These are phyloP conservation scores for Ligustrum vulgare DNA, from an alignment of 257 asterid genomes.

Conservation along the genomic window DNA sequence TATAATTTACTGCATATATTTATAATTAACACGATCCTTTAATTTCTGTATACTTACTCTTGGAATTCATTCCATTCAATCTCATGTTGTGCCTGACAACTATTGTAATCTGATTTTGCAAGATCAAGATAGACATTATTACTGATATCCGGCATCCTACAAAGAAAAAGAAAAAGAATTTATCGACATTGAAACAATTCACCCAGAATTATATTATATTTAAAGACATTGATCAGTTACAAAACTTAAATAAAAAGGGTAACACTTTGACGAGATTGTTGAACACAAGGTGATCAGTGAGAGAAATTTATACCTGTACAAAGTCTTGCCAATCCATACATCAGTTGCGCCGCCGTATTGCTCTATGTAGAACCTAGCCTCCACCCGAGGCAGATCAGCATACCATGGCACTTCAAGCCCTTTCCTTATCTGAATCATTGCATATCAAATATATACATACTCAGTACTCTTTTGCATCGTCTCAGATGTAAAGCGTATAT, in stretches of 20 bases:
- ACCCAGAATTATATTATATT: not conserved
- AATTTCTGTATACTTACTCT: slow-evolving; percentile 17
- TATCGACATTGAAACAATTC: not conserved
- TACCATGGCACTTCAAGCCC: slow-evolving; percentile 41
- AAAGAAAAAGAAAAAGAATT: not conserved
- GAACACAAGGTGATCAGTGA: not conserved
- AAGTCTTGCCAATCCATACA: slow-evolving; percentile 38
- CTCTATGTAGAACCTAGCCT: slow-evolving; percentile 31
- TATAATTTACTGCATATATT: too few species aligned
- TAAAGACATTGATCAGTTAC: too few species aligned
- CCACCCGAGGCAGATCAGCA: slow-evolving; percentile 38
- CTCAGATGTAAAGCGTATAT: too few species aligned
- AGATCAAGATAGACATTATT: slow-evolving; percentile 40
- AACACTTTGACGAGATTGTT: too few species aligned
- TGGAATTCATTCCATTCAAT: slow-evolving; percentile 44
- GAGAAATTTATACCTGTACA: slow-evolving; percentile 27
- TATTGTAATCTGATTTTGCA: slow-evolving; percentile 45
- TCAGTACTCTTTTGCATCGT: not conserved
- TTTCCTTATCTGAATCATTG: slow-evolving; percentile 12
- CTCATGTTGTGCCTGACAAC: slow-evolving; percentile 55
- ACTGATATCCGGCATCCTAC: slow-evolving; percentile 46
- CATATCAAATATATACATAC: not conserved
- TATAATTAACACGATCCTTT: too few species aligned
- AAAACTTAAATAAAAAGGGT: too few species aligned
- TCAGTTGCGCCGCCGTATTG: slow-evolving; percentile 30